Percentiles rank a stretch among this genome's conserved stretches.
Evolutionary conservation across 306 rosid species (phyloP).

Genomic region (Rosa lucieae): DNA sequence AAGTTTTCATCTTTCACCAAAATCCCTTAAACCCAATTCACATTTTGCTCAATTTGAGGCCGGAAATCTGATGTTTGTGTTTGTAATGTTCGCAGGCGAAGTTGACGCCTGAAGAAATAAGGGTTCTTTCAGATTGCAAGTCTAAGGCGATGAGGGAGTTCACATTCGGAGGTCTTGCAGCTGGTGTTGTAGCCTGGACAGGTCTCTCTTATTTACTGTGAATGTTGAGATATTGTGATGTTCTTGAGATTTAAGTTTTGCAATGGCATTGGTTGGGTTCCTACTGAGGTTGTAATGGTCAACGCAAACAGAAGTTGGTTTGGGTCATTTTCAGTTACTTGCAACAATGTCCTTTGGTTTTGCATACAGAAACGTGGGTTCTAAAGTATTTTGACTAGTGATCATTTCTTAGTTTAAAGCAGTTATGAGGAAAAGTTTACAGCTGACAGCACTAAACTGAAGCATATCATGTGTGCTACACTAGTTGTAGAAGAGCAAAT

Average conservation of each 20-base stretch:
- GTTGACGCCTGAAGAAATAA: slow-evolving; percentile 47
- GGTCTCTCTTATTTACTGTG: slow-evolving; percentile 32
- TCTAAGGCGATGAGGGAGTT: slow-evolving; percentile 32
- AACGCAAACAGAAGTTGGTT: background rate
- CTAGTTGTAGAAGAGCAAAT: background rate
- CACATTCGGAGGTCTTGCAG: slow-evolving; percentile 34
- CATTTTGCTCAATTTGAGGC: background rate
- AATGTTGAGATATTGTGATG: background rate
- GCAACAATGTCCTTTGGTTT: background rate
- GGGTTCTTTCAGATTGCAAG: slow-evolving; percentile 38
- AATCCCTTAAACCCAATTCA: background rate
- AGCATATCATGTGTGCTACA: background rate
- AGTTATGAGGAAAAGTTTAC: background rate
- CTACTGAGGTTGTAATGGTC: background rate
- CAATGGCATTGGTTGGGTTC: background rate
- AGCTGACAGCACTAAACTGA: background rate
- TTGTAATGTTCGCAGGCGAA: slow-evolving; percentile 26
- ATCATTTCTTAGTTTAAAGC: background rate
- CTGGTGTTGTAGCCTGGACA: slow-evolving; percentile 40
- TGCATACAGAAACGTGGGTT: background rate
- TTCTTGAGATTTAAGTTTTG: background rate
- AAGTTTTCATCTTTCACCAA: background rate
- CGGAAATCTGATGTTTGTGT: background rate
- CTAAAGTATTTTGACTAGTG: background rate
- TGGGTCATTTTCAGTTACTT: background rate